Percentiles rank a stretch among this genome's conserved stretches.
These are phyloP conservation scores for Tolypocladium nubicola DNA, from an alignment of 2,329 filamentous ascomycete species.

Conservation along the genomic window DNA sequence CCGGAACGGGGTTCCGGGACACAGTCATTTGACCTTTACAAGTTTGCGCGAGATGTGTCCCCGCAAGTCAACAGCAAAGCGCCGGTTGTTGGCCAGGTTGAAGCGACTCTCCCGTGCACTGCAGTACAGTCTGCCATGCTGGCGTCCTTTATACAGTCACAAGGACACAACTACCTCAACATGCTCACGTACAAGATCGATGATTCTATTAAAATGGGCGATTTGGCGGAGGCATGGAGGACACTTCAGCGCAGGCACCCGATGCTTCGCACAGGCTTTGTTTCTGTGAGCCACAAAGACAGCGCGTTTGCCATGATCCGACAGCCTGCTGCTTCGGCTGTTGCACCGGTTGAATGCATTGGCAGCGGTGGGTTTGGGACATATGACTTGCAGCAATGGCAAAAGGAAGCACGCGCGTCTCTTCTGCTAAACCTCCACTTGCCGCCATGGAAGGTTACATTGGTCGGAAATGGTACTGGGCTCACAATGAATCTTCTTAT, in stretches of 20 bases:
- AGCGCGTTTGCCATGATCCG: constrained; percentile 67
- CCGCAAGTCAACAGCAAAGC: constrained; percentile 14
- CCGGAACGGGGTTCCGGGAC: background rate
- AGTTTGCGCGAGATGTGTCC: constrained; percentile 24
- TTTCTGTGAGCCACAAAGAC: constrained; percentile 46
- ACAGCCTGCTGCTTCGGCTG: constrained; percentile 22
- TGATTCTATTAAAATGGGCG: constrained; percentile 20
- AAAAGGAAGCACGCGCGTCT: constrained; percentile 13
- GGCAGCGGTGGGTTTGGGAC: background rate
- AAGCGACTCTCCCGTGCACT: constrained; percentile 65
- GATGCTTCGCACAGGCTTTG: constrained; percentile 70
- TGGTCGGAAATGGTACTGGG: constrained; percentile 24
- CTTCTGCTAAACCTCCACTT: constrained; percentile 34
- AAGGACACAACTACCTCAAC: constrained; percentile 66
- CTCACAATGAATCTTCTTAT: constrained; percentile 37
- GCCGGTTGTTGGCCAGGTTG: constrained; percentile 24
- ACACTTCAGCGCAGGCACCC: constrained; percentile 43
- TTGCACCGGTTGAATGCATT: constrained; percentile 6
- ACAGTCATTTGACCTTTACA: constrained; percentile 25
- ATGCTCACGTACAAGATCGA: constrained; percentile 47
- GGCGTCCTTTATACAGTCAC: constrained; percentile 58
- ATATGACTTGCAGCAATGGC: constrained; percentile 27
- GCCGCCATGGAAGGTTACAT: constrained; percentile 52
- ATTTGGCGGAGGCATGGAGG: constrained; percentile 49
- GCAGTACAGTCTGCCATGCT: constrained; percentile 72